These are phyloP conservation scores for Dipodascopsis uninucleata DNA, from an alignment of 805 yeast species.

Conservation along the genomic window DNA sequence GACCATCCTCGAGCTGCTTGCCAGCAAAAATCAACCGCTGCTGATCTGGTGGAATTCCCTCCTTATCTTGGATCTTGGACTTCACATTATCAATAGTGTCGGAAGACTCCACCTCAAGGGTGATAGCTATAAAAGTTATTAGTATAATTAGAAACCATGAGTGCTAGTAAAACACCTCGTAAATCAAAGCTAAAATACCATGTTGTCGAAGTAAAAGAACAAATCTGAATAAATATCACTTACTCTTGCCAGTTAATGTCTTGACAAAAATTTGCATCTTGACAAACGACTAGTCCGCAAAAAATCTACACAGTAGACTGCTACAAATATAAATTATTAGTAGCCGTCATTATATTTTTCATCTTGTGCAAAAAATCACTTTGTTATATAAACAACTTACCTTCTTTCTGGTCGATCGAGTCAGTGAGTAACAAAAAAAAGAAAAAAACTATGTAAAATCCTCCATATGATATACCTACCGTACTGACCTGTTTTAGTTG, in stretches of 20 bases:
- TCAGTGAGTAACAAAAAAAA: conserved; percentile 16
- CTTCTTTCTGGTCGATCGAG: conserved; percentile 32
- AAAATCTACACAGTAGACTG: too few relatives aligned
- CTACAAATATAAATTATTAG: conserved; percentile 19
- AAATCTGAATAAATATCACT: conserved; percentile 29
- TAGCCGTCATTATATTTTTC: not conserved
- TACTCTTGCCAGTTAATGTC: conserved; percentile 93
- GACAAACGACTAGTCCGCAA: conserved; percentile 40
- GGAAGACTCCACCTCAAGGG: conserved; percentile 95
- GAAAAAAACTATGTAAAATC: too few relatives aligned
- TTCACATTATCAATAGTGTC: conserved; percentile 97
- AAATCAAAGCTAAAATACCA: too few relatives aligned
- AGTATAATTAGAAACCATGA: not conserved
- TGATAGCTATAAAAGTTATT: conserved; percentile 67
- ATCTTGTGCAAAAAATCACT: not conserved
- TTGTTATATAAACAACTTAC: conserved; percentile 8
- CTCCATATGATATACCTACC: too few relatives aligned
- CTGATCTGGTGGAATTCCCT: conserved; percentile 97
- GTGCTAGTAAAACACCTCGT: not conserved
- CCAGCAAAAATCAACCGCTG: conserved; percentile 97
- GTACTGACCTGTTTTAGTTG: too few relatives aligned
- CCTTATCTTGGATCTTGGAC: conserved; percentile 95
- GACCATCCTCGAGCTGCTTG: conserved; percentile 79
- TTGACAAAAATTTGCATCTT: conserved; percentile 82
- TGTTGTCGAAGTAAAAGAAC: not conserved